Evolutionary conservation across 1,284 basidiomycete genomes (phyloP), one percentile per base, ranked within the genome.

Genomic region (Irpex sp.): DNA sequence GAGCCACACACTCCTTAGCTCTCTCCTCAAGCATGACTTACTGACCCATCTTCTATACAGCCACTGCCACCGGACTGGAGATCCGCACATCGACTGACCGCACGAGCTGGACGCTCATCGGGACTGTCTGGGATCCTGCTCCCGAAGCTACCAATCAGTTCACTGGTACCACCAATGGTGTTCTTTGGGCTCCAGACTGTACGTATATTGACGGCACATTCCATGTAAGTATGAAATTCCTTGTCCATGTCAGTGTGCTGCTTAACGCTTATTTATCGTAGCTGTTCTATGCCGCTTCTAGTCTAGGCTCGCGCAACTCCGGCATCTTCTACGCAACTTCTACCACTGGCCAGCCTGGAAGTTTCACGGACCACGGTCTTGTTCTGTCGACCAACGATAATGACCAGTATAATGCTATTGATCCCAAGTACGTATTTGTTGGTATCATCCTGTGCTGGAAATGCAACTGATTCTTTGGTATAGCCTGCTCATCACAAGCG

Each of bases 321-420:
- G 81, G 75, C 4, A 81, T 83, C 33, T 82, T 81, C 68, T 74
- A 80, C 14, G 80, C 80, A 0, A 81, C 75, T 63, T 81, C 79
- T 9, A 72, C 73, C 4, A 80, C 79, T 33, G 80, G 80, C n/a
- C 57, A 73, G 18, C 77, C 79, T 54, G 80, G 59, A 0, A 78
- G 74, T 60, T 84, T 74, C 70, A 72, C 73, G 0, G 75, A 85
- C 64, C 67, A 45, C 6, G 39, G 39, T 14, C 39, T 45, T 7
- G 39, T 45, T 16, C 12, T 45, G 12, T 45, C 39, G 4, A 45
- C 39, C 9, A 45, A 45, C 10, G 39, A 45, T 45, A 45, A 45
- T 8, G 39, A 45, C 7, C 39, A 45, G 39, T 45, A 45, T 2
- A 45, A 45, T 7, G 39, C 39, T 7, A 45, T 45, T n/a, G 39